Percentiles rank a stretch among this genome's conserved stretches.
Conservation (phyloP, 495 filamentous ascomycete species). For the Immersiella caudata region DNA sequence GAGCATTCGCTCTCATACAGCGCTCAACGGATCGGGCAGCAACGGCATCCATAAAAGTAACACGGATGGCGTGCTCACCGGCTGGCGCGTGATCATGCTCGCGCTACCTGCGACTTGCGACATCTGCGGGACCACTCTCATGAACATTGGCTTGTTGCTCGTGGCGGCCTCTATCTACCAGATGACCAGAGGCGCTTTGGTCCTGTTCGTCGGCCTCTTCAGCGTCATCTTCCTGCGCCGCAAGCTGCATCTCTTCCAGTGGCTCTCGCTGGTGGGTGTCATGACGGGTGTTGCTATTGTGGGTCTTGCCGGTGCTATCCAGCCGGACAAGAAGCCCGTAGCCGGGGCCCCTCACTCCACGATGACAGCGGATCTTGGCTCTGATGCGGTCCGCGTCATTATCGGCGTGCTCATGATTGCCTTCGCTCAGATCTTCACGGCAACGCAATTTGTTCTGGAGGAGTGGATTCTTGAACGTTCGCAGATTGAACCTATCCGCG, state of each 20-base stretch:
- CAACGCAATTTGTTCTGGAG: slow-evolving; percentile 92
- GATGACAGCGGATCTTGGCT: slow-evolving; percentile 32
- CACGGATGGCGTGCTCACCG: slow-evolving; percentile 60
- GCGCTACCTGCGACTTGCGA: slow-evolving; percentile 90
- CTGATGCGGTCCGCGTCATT: slow-evolving; percentile 70
- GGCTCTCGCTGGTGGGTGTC: slow-evolving; percentile 83
- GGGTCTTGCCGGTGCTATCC: slow-evolving; percentile 83
- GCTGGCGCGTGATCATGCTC: slow-evolving; percentile 74
- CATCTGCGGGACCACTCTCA: slow-evolving; percentile 90
- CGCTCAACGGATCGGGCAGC: slow-evolving; percentile 50
- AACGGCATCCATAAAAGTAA: slow-evolving; percentile 22
- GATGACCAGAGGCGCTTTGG: slow-evolving; percentile 94
- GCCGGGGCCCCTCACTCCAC: slow-evolving; percentile 31
- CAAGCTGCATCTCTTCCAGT: slow-evolving; percentile 79
- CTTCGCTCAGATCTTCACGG: slow-evolving; percentile 93
- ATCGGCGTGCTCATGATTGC: slow-evolving; percentile 89
- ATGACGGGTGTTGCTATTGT: slow-evolving; percentile 88
- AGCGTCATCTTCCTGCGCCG: slow-evolving; percentile 87
- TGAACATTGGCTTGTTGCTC: slow-evolving; percentile 93
- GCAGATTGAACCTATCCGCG: slow-evolving; percentile 80
- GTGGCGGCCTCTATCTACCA: slow-evolving; percentile 96
- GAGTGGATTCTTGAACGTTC: slow-evolving; percentile 93
- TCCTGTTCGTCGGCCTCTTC: slow-evolving; percentile 93
- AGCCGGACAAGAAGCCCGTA: slow-evolving; percentile 60
- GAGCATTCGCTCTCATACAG: slow-evolving; percentile 50